Conservation (phyloP, 768 basidiomycete genomes). For the Amylocystis lapponica region DNA sequence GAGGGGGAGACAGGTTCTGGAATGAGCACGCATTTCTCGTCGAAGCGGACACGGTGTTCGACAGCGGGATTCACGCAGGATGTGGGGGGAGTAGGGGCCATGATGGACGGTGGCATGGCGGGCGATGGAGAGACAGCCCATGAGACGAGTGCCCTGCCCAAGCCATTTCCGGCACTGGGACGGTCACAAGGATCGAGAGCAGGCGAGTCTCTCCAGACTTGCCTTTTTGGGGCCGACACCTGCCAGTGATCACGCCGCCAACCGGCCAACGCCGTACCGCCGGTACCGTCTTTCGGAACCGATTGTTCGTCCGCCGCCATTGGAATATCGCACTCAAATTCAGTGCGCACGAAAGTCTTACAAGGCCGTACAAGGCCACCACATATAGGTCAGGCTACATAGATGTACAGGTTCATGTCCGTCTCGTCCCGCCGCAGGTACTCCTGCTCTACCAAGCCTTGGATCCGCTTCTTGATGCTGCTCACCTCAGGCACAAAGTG, state of each 20-base stretch:
- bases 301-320: too few species aligned
- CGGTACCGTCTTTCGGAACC: too few species aligned
- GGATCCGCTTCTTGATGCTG: constrained; percentile 81
- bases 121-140: constrained; percentile 4
- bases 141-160: too few species aligned
- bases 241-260: too few species aligned
- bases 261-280: too few species aligned
- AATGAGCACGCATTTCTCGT: constrained; percentile 69
- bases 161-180: too few species aligned
- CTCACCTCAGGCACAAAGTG: constrained; percentile 84
- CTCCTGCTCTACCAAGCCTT: constrained; percentile 77
- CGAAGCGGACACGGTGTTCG: constrained; percentile 53
- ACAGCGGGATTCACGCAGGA: background rate
- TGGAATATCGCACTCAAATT: too few species aligned
- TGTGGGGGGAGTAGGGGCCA: constrained; percentile 2
- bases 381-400: constrained; percentile 69
- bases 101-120: constrained; percentile 10
- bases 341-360: too few species aligned
- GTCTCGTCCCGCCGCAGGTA: constrained; percentile 75
- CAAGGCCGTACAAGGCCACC: too few species aligned
- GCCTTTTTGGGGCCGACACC: too few species aligned
- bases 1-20: constrained; percentile 43
- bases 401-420: constrained; percentile 68
- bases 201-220: too few species aligned
- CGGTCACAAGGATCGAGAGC: too few species aligned